These are phyloP conservation scores for Oxyria digyna DNA, from an alignment of 148 eudicot genomes.

Conservation along the genomic window DNA sequence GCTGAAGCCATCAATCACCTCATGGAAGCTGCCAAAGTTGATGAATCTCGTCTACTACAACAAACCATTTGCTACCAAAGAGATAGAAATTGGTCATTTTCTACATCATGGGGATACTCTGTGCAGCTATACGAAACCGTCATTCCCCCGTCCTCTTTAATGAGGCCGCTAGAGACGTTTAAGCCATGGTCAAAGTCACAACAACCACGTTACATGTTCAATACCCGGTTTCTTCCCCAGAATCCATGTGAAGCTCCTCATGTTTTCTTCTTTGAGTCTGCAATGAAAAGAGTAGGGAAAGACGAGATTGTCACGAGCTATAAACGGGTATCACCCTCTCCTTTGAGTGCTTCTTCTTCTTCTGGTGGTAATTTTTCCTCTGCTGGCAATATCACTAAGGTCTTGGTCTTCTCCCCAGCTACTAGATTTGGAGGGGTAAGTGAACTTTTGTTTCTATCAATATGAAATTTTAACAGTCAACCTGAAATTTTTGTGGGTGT, in stretches of 20 bases:
- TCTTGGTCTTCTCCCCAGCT: conserved; percentile 35
- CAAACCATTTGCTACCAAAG: conserved; percentile 52
- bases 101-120: conserved; percentile 62
- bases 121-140: conserved; percentile 32
- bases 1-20: conserved; percentile 34
- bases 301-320: conserved; percentile 24
- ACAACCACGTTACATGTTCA: conserved; percentile 31
- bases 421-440: conserved; percentile 27
- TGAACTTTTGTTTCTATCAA: neutral
- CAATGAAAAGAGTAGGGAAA: conserved; percentile 7
- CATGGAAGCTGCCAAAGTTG: conserved; percentile 32
- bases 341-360: conserved; percentile 14
- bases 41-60: conserved; percentile 35
- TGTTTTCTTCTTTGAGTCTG: conserved; percentile 36
- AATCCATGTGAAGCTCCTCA: conserved; percentile 46
- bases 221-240: conserved; percentile 21
- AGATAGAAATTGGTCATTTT: conserved; percentile 33
- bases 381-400: conserved; percentile 18
- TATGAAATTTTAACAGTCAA: neutral
- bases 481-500: neutral
- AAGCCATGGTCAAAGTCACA: conserved; percentile 28
- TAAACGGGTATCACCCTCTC: conserved; percentile 12
- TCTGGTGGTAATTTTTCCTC: neutral
- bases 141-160: conserved; percentile 29
- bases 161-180: conserved; percentile 49